Percentiles rank a stretch among this genome's conserved stretches.
Conservation (phyloP, 805 yeast species). For the Myxozyma mucilagina region DNA sequence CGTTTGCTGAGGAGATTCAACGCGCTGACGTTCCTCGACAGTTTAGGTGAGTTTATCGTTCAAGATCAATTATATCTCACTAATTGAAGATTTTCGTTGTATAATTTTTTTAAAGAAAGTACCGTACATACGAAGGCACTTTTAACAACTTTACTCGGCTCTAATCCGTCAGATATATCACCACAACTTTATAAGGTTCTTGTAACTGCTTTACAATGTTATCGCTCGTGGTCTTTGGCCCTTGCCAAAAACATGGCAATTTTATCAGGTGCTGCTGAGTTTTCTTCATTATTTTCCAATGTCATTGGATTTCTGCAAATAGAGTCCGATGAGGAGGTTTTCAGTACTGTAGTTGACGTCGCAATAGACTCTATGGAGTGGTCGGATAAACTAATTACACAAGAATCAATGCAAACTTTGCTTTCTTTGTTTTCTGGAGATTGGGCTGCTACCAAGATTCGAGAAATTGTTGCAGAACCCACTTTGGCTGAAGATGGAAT, state of each 20-base stretch:
- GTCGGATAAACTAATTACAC: conserved; percentile 19
- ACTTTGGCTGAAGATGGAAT: conserved; percentile 41
- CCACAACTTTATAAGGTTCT: conserved; percentile 11
- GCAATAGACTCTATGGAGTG: conserved; percentile 27
- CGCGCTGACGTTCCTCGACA: conserved; percentile 26
- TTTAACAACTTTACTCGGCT: conserved; percentile 5
- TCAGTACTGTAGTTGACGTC: conserved; percentile 15
- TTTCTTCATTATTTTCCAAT: neutral
- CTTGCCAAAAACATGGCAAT: conserved; percentile 3
- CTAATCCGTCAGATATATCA: conserved; percentile 1
- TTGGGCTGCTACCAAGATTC: conserved; percentile 35
- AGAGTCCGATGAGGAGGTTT: conserved; percentile 20
- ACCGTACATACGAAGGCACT: conserved; percentile 8
- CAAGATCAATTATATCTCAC: neutral
- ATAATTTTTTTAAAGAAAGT: neutral
- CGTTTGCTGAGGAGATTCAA: conserved; percentile 25
- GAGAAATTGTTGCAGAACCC: conserved; percentile 40
- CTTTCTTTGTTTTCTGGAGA: conserved; percentile 14
- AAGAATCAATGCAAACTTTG: conserved; percentile 1
- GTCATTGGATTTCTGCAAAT: conserved; percentile 8
- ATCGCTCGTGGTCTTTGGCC: conserved; percentile 24
- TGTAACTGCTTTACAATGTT: conserved; percentile 12
- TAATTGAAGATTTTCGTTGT: conserved; percentile 8
- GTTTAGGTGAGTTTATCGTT: conserved; percentile 2
- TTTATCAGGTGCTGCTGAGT: neutral